Percentiles rank a stretch among this genome's conserved stretches.
These are phyloP conservation scores for Psilocybe subaeruginosa DNA, from an alignment of 768 basidiomycete genomes.

Conservation along the genomic window DNA sequence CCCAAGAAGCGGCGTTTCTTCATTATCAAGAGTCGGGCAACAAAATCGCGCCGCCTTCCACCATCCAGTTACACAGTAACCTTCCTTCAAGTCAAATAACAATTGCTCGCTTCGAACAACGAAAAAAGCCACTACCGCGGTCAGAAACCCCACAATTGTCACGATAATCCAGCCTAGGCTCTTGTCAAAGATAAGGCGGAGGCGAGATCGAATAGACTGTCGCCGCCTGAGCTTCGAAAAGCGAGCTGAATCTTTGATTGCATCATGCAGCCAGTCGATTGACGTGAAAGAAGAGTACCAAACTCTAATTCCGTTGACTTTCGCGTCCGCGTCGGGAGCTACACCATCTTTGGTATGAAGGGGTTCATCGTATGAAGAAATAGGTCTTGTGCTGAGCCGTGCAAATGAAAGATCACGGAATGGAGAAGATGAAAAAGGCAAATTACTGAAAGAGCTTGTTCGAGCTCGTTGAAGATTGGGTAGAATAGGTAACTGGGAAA, in stretches of 20 bases:
- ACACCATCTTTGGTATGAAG: conserved; percentile 36
- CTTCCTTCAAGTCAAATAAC: conserved; percentile 92
- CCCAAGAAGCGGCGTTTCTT: conserved; percentile 13
- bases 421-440: conserved; percentile 39
- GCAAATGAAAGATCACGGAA: conserved; percentile 40
- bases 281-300: conserved; percentile 91
- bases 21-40: conserved; percentile 51
- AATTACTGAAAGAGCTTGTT: conserved; percentile 37
- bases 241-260: conserved; percentile 90
- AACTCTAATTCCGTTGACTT: conserved; percentile 86
- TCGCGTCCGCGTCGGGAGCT: conserved; percentile 57
- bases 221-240: conserved; percentile 69
- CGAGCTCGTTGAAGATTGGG: conserved; percentile 29
- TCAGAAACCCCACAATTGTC: conserved; percentile 84
- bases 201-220: conserved; percentile 68
- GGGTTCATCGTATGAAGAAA: conserved; percentile 73
- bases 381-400: conserved; percentile 54
- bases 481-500: conserved; percentile 40
- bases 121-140: conserved; percentile 84
- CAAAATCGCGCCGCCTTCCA: conserved; percentile 83
- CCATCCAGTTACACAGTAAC: conserved; percentile 75
- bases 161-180: conserved; percentile 89
- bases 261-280: conserved; percentile 96
- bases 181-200: conserved; percentile 71
- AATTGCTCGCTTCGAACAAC: conserved; percentile 86